Percentiles rank a stretch among this genome's conserved stretches.
phyloP scores from a whole-genome alignment of 345 rosid genomes.

The Syzygium grande region DNA sequence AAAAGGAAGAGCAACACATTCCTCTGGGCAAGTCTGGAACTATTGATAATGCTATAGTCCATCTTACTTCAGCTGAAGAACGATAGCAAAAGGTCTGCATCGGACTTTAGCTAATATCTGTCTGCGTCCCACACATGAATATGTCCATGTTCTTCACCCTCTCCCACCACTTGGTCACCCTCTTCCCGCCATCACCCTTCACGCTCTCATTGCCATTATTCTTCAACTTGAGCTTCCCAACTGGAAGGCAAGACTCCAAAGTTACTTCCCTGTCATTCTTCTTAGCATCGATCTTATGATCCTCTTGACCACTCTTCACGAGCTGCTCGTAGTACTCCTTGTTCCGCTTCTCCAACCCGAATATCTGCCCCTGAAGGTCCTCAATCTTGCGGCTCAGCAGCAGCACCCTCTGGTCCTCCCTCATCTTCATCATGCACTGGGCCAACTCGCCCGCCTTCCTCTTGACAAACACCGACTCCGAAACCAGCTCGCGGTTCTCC shows the following conservation, averaged over 20 bases:
- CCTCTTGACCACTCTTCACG: background rate
- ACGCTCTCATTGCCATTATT: background rate
- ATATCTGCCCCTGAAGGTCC: slow-evolving; percentile 33
- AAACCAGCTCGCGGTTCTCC: slow-evolving; percentile 40
- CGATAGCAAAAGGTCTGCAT: background rate
- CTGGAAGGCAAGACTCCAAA: slow-evolving; percentile 5
- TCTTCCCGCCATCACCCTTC: background rate
- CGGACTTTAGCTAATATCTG: background rate
- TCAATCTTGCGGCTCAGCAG: slow-evolving; percentile 35
- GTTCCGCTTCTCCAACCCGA: slow-evolving; percentile 50
- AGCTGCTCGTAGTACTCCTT: slow-evolving; percentile 25
- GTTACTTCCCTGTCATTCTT: background rate
- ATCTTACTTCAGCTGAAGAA: background rate
- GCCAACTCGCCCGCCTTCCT: slow-evolving; percentile 57
- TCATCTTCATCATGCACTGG: slow-evolving; percentile 47
- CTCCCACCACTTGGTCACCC: slow-evolving; percentile 23
- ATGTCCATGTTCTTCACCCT: slow-evolving; percentile 26
- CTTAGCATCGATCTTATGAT: background rate
- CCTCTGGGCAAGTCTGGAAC: background rate
- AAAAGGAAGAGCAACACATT: background rate
- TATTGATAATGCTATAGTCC: too few species aligned
- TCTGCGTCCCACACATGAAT: slow-evolving; percentile 8
- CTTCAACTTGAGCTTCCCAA: slow-evolving; percentile 5
- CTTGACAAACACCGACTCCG: slow-evolving; percentile 46
- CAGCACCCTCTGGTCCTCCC: slow-evolving; percentile 52